Evolutionary conservation across 2,329 filamentous ascomycete genomes (phyloP).

Genomic region (Periconia macrospinosa): DNA sequence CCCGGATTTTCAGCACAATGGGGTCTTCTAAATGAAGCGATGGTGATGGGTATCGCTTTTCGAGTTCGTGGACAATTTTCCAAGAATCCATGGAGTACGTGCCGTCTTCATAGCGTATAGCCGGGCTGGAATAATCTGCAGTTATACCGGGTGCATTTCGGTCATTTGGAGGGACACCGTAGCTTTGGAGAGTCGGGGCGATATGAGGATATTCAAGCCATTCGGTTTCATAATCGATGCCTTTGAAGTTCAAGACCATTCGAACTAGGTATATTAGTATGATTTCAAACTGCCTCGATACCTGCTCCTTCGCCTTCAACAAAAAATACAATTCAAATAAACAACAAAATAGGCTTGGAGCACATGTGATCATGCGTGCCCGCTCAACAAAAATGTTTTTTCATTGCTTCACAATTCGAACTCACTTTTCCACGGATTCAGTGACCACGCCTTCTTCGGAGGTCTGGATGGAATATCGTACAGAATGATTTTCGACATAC

Average conservation of each 20-base stretch:
- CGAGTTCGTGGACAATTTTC: conserved; percentile 61
- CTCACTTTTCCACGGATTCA: conserved; percentile 72
- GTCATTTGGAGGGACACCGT: conserved; percentile 54
- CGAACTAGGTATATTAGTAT: conserved; percentile 53
- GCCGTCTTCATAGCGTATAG: conserved; percentile 59
- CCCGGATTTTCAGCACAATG: conserved; percentile 49
- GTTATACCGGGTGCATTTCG: conserved; percentile 32
- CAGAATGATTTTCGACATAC: conserved; percentile 52
- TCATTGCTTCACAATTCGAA: not conserved
- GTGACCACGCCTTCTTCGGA: conserved; percentile 59
- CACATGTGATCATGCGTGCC: too few relatives aligned
- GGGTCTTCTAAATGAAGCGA: conserved; percentile 61
- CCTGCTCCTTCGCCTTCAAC: too few relatives aligned
- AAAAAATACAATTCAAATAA: too few relatives aligned
- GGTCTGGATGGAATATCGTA: conserved; percentile 65
- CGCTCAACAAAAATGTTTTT: too few relatives aligned
- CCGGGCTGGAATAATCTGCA: conserved; percentile 58
- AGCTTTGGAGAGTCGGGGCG: conserved; percentile 55
- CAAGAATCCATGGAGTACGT: conserved; percentile 66
- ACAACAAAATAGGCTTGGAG: too few relatives aligned
- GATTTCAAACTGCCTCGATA: too few relatives aligned
- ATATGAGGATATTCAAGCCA: conserved; percentile 73
- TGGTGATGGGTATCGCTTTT: conserved; percentile 61
- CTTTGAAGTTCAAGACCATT: conserved; percentile 68
- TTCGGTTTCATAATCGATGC: conserved; percentile 66